Evolutionary conservation across 148 eudicot genomes (phyloP), one percentile per base, ranked within the genome.

Genomic region (Camellia lanceoleosa): DNA sequence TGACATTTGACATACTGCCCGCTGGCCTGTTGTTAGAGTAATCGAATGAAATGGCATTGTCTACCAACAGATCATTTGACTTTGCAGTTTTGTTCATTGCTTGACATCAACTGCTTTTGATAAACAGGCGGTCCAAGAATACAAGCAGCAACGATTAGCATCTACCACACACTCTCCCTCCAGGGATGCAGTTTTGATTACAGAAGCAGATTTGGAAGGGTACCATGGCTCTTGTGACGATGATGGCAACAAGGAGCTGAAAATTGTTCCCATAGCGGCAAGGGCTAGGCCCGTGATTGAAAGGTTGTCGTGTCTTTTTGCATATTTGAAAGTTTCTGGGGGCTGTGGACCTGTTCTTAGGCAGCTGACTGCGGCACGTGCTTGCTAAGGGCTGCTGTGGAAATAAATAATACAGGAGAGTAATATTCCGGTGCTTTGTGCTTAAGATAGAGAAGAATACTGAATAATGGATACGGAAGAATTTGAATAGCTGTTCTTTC

Each of bases 71-170:
- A 30, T 30, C 38, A 30, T 30, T 64, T 52, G 72, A 23, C 71
- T 68, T 67, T 8, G 19, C n/a, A 13, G 30, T 15, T 9, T 49
- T 68, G 42, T 47, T 41, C 52, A 12, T 18, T 55, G 72, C 55
- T 59, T 46, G 23, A 56, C 12, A 70, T 62, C 3, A 5, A 60
- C 44, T 55, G 51, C 18, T 41, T 16, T 65, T n/a, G 5, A 54
- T 63, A 47, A 70, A 80, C 89, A 92, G 96, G 92, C 92, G 65
- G 96, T 92, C 58, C 84, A 87, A 80, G 92, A 86, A 82, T 92
- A 84, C 81, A 83, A 85, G 79, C 87, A 86, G 75, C 85, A 76
- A 19, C 81, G 87, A 60, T 54, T 71, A 46, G 78, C 82, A 20
- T 77, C 71, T 42, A 19, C 78, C 12, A 42, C 76, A n/a, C 42